Conservation (phyloP, 2,329 filamentous ascomycete genomes). For the Fusarium metavorans region DNA sequence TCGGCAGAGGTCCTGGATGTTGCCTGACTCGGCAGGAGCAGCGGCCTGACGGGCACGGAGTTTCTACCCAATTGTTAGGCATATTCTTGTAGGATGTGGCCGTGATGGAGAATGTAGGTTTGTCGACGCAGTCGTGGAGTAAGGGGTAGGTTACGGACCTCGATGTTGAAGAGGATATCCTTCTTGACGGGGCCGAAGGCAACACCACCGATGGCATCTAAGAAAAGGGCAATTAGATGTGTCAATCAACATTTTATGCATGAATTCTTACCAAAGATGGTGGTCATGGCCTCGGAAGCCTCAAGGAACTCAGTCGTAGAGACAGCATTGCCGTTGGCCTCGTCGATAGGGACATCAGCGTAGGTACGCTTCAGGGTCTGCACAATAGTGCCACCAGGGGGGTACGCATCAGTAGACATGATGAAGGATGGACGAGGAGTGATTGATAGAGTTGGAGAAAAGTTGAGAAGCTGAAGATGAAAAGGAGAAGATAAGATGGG, state of each 20-base stretch:
- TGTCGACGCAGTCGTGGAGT: slow-evolving; percentile 2
- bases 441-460: slow-evolving; percentile 5
- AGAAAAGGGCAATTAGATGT: slow-evolving; percentile 20
- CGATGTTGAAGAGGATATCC: slow-evolving; percentile 92
- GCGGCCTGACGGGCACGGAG: slow-evolving; percentile 84
- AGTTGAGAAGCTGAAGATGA: slow-evolving; percentile 16
- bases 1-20: slow-evolving; percentile 83
- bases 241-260: not conserved
- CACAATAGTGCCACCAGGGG: slow-evolving; percentile 83
- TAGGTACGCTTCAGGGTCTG: slow-evolving; percentile 88
- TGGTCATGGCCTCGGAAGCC: slow-evolving; percentile 86
- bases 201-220: slow-evolving; percentile 74
- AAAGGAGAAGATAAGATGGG: slow-evolving; percentile 10
- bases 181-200: slow-evolving; percentile 92
- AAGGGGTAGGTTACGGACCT: slow-evolving; percentile 64
- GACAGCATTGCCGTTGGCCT: slow-evolving; percentile 80
- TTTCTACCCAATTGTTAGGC: slow-evolving; percentile 71
- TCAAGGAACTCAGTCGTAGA: slow-evolving; percentile 90
- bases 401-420: slow-evolving; percentile 67
- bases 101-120: not conserved
- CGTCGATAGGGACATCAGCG: slow-evolving; percentile 81
- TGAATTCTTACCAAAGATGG: slow-evolving; percentile 78
- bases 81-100: not conserved
- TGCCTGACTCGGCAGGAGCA: slow-evolving; percentile 82
- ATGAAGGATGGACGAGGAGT: slow-evolving; percentile 39